Evolutionary conservation across 2,329 filamentous ascomycete species (phyloP).

Genomic region (Alternaria sp.): DNA sequence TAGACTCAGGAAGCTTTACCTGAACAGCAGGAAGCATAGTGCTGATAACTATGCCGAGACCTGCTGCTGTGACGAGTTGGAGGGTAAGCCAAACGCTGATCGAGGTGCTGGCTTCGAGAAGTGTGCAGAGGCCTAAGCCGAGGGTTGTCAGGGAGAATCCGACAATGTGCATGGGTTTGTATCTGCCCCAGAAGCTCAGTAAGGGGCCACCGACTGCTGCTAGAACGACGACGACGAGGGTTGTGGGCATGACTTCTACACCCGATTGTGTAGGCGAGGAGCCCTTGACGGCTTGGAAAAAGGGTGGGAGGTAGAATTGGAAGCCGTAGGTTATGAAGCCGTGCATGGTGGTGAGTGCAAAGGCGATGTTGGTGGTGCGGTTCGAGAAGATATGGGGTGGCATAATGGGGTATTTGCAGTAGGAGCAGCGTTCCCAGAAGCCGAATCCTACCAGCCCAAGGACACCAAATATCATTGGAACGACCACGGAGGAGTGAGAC

Average conservation of each 20-base stretch:
- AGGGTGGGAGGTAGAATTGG: slow-evolving; percentile 39
- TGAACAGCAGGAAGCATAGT: slow-evolving; percentile 43
- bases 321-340: slow-evolving; percentile 40
- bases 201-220: slow-evolving; percentile 33
- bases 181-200: slow-evolving; percentile 33
- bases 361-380: slow-evolving; percentile 50
- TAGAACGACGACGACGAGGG: slow-evolving; percentile 31
- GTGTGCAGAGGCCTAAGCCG: slow-evolving; percentile 28
- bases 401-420: slow-evolving; percentile 48
- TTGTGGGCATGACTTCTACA: slow-evolving; percentile 39
- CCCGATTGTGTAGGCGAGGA: slow-evolving; percentile 34
- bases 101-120: slow-evolving; percentile 21
- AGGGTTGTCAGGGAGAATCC: slow-evolving; percentile 35
- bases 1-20: slow-evolving; percentile 36
- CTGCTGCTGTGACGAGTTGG: slow-evolving; percentile 35
- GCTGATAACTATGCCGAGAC: slow-evolving; percentile 37
- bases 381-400: slow-evolving; percentile 56
- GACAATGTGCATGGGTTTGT: slow-evolving; percentile 37
- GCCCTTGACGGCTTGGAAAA: slow-evolving; percentile 40
- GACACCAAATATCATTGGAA: slow-evolving; percentile 56
- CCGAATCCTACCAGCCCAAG: slow-evolving; percentile 51
- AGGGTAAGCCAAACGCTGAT: slow-evolving; percentile 30
- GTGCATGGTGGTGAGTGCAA: slow-evolving; percentile 44
- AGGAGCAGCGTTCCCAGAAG: slow-evolving; percentile 51
- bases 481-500: slow-evolving; percentile 51